phyloP scores from a whole-genome alignment of 148 eudicot genomes.

The Cornus kousa region DNA sequence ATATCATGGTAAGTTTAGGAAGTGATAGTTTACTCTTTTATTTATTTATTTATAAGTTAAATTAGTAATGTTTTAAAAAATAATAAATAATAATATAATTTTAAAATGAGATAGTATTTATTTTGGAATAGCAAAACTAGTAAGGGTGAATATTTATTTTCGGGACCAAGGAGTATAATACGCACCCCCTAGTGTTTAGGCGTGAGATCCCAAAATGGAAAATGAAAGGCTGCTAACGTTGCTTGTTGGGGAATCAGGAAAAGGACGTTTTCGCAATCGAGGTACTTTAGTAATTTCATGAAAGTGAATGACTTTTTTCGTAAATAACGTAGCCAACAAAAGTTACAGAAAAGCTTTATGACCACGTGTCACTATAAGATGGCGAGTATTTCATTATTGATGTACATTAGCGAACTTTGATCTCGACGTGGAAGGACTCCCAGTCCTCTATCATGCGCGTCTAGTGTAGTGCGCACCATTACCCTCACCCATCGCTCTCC shows the following conservation, averaged over 20 bases:
- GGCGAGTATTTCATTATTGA: slow-evolving; percentile 1
- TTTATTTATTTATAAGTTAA: no score
- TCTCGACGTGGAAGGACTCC: neutral
- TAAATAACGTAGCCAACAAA: neutral
- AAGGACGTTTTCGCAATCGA: neutral
- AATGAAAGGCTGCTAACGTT: neutral
- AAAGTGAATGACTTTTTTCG: no score
- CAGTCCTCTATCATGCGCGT: slow-evolving; percentile 26
- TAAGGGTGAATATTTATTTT: no score
- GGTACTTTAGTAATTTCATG: no score
- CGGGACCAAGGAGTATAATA: no score
- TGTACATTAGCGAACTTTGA: neutral
- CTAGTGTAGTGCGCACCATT: slow-evolving; percentile 20
- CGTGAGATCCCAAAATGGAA: neutral
- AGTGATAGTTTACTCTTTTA: no score
- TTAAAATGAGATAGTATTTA: no score
- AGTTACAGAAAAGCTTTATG: neutral
- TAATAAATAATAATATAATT: no score
- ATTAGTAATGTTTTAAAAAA: no score
- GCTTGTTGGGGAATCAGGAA: neutral
- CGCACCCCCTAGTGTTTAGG: no score
- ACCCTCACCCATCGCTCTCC: neutral
- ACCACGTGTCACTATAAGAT: neutral
- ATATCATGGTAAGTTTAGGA: no score
- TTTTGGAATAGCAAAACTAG: no score